Evolutionary conservation across 169 alveolate species (phyloP).

Genomic region (Cryptosporidium sp.): DNA sequence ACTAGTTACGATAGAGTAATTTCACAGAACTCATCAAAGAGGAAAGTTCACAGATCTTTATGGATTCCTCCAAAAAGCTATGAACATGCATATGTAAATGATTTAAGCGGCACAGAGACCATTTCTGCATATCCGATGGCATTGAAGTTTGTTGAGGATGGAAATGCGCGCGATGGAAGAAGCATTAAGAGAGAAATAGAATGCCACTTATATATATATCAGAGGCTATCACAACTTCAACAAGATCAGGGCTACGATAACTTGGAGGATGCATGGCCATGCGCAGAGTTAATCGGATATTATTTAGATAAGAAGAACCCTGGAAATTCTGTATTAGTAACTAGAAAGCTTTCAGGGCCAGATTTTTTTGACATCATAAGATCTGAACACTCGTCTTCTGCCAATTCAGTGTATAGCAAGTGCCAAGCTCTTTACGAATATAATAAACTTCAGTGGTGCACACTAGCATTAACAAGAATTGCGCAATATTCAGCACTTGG

Average conservation of each 20-base stretch:
- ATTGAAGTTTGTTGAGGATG: slow-evolving; percentile 87
- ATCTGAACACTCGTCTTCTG: slow-evolving; percentile 82
- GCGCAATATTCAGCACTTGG: slow-evolving; percentile 86
- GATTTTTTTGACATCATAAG: slow-evolving; percentile 87
- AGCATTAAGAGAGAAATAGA: slow-evolving; percentile 89
- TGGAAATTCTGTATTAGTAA: slow-evolving; percentile 83
- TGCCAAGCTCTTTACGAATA: slow-evolving; percentile 86
- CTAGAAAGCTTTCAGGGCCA: slow-evolving; percentile 88
- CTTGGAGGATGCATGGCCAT: slow-evolving; percentile 88
- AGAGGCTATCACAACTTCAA: slow-evolving; percentile 79
- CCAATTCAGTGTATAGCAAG: slow-evolving; percentile 75
- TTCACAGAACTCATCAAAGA: slow-evolving; percentile 86
- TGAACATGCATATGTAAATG: slow-evolving; percentile 77
- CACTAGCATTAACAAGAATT: slow-evolving; percentile 85
- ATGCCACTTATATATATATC: slow-evolving; percentile 87
- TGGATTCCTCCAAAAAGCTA: slow-evolving; percentile 80
- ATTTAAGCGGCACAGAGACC: slow-evolving; percentile 5
- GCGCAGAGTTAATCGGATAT: slow-evolving; percentile 87
- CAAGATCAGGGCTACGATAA: slow-evolving; percentile 72
- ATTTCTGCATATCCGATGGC: slow-evolving; percentile 85
- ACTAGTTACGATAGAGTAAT: slow-evolving; percentile 81
- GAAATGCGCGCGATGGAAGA: slow-evolving; percentile 87
- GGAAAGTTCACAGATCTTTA: slow-evolving; percentile 85
- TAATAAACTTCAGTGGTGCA: slow-evolving; percentile 88
- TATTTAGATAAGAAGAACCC: slow-evolving; percentile 87